Conservation (phyloP, 345 rosid species). For the Hypericum androsaemum region DNA sequence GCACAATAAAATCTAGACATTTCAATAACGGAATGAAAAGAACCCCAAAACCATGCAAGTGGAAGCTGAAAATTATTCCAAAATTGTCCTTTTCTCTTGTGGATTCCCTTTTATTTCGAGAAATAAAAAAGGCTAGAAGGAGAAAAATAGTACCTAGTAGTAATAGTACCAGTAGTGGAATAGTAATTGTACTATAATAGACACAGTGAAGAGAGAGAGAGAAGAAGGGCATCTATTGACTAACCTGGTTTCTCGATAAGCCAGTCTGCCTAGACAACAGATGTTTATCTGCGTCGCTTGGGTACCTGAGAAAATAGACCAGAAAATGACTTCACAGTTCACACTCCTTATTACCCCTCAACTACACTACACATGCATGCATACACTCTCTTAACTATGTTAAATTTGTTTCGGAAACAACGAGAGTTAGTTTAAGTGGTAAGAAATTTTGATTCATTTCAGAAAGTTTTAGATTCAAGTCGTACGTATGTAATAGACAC, state of each 20-base stretch:
- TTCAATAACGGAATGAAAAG: constrained; percentile 4
- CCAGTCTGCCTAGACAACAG: constrained; percentile 98
- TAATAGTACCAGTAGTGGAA: no score
- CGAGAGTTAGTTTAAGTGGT: no score
- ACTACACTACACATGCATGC: not conserved
- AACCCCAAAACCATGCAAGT: constrained; percentile 25
- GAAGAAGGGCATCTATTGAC: constrained; percentile 8
- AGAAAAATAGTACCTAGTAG: constrained; percentile 1
- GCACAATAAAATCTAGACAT: no score
- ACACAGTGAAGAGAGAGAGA: not conserved
- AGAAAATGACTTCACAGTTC: constrained; percentile 73
- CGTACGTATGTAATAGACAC: no score
- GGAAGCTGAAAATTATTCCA: no score
- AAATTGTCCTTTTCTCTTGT: constrained; percentile 11
- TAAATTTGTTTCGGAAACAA: no score
- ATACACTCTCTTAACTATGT: no score
- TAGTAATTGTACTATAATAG: not conserved
- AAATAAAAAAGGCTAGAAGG: constrained; percentile 1
- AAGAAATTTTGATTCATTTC: no score
- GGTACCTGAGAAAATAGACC: constrained; percentile 95
- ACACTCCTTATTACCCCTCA: constrained; percentile 14
- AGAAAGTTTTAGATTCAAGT: no score
- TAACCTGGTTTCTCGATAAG: constrained; percentile 94
- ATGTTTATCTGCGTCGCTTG: constrained; percentile 99
- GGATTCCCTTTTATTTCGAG: not conserved